phyloP scores from a whole-genome alignment of 208 protist genomes.

The Acanthamoeba royreba region DNA sequence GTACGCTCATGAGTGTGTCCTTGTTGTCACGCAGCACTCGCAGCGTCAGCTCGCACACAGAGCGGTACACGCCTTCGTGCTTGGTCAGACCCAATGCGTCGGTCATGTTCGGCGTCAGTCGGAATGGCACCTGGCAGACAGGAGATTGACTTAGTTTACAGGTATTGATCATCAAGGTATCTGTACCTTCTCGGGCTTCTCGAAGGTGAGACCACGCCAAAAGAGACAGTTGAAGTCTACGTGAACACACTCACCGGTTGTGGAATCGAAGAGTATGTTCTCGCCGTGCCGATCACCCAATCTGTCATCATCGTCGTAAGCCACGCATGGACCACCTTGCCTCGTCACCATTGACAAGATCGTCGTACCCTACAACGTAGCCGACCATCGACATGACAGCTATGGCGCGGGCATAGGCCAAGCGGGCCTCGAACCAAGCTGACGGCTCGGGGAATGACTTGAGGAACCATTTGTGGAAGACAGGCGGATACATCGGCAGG shows the following conservation, averaged over 20 bases:
- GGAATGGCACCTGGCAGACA: conserved; percentile 94
- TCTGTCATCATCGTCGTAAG: not conserved
- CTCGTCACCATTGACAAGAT: not conserved
- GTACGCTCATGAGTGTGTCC: conserved; percentile 25
- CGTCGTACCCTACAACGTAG: conserved; percentile 87
- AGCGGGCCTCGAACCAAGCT: not conserved
- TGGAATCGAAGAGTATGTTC: conserved; percentile 93
- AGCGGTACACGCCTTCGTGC: conserved; percentile 89
- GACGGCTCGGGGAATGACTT: conserved; percentile 11
- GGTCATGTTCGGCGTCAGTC: conserved; percentile 95
- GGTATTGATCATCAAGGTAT: conserved; percentile 72
- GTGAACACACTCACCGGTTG: conserved; percentile 89
- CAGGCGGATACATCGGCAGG: conserved; percentile 45
- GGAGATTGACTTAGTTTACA: conserved; percentile 88
- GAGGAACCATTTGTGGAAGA: conserved; percentile 17
- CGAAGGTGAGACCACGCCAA: not conserved
- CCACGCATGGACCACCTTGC: not conserved
- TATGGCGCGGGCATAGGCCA: conserved; percentile 54
- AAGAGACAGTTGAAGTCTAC: conserved; percentile 89
- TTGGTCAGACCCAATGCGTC: conserved; percentile 89
- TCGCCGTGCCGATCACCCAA: conserved; percentile 94
- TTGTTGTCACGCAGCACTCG: conserved; percentile 79
- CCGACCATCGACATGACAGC: conserved; percentile 90
- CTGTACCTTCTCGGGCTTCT: not conserved
- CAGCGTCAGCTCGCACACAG: conserved; percentile 86